phyloP scores from a whole-genome alignment of 805 yeast genomes.

The Kodamaea restingae region DNA sequence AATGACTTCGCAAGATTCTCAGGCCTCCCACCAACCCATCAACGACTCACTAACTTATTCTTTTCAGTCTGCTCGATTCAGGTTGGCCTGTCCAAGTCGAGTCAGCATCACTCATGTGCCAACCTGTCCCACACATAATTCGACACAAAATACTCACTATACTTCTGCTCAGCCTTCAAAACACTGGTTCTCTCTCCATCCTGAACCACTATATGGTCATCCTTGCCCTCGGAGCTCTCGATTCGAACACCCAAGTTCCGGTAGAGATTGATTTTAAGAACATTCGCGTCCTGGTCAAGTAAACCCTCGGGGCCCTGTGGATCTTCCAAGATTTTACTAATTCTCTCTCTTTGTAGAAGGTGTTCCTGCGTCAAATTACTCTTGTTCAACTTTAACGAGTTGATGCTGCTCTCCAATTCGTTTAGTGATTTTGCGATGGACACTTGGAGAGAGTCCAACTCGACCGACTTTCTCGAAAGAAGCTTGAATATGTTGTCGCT shows the following conservation, averaged over 20 bases:
- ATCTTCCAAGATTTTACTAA: slow-evolving; percentile 6
- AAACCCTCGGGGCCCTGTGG: slow-evolving; percentile 26
- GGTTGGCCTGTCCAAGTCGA: no score
- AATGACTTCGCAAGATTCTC: no score
- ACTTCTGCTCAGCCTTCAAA: slow-evolving; percentile 49
- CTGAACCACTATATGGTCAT: slow-evolving; percentile 39
- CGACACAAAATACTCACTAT: slow-evolving; percentile 65
- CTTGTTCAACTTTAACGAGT: slow-evolving; percentile 26
- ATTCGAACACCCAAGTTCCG: slow-evolving; percentile 56
- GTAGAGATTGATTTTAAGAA: slow-evolving; percentile 55
- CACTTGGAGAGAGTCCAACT: slow-evolving; percentile 45
- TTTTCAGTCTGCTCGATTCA: no score
- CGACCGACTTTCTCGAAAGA: slow-evolving; percentile 24
- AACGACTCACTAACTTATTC: no score
- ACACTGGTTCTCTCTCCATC: slow-evolving; percentile 48
- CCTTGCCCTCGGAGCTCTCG: slow-evolving; percentile 24
- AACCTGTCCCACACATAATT: slow-evolving; percentile 76
- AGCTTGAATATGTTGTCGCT: slow-evolving; percentile 22
- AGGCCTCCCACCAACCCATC: no score
- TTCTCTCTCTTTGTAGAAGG: slow-evolving; percentile 4
- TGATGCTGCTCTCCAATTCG: slow-evolving; percentile 43
- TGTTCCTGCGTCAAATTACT: slow-evolving; percentile 26
- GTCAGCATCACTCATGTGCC: slow-evolving; percentile 14
- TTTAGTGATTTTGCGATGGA: slow-evolving; percentile 50
- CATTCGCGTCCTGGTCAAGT: slow-evolving; percentile 40